phyloP scores from a whole-genome alignment of 495 filamentous ascomycete species.

The Polyplosphaeria fusca region DNA sequence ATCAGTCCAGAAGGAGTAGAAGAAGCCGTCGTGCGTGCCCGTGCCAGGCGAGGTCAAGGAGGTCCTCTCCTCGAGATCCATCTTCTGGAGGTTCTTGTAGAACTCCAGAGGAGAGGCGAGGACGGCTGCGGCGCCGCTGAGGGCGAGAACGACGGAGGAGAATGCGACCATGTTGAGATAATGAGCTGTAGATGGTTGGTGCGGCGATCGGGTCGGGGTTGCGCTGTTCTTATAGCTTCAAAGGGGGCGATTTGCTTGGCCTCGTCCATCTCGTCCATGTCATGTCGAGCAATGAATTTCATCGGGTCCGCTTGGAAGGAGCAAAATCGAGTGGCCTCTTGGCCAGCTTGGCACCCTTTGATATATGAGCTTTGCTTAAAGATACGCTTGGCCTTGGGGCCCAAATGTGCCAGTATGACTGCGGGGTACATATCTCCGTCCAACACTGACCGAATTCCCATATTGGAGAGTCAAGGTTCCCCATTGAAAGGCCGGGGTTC shows the following conservation, averaged over 20 bases:
- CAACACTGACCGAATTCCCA: too few relatives aligned
- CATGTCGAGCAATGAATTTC: too few relatives aligned
- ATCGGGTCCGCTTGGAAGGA: too few relatives aligned
- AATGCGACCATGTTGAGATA: background rate
- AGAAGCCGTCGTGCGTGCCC: slow-evolving; percentile 34
- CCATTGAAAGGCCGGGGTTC: background rate
- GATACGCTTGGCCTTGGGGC: too few relatives aligned
- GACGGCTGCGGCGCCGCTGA: background rate
- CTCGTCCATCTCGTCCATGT: background rate
- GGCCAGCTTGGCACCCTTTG: too few relatives aligned
- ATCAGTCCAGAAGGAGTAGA: slow-evolving; percentile 38
- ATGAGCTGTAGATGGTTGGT: too few relatives aligned
- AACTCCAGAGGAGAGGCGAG: slow-evolving; percentile 19
- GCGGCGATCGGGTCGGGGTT: background rate
- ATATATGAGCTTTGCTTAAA: too few relatives aligned
- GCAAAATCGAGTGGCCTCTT: too few relatives aligned
- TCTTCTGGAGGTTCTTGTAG: slow-evolving; percentile 1
- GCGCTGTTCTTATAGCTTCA: background rate
- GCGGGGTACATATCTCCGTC: background rate
- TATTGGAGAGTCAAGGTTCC: background rate
- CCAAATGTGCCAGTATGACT: background rate
- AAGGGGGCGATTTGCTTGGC: background rate
- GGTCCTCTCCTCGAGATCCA: background rate
- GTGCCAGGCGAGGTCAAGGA: slow-evolving; percentile 4
- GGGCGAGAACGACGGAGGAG: background rate